Evolutionary conservation across 768 basidiomycete genomes (phyloP), one percentile per base, ranked within the genome.

Genomic region (Hypsizygus marmoreus): DNA sequence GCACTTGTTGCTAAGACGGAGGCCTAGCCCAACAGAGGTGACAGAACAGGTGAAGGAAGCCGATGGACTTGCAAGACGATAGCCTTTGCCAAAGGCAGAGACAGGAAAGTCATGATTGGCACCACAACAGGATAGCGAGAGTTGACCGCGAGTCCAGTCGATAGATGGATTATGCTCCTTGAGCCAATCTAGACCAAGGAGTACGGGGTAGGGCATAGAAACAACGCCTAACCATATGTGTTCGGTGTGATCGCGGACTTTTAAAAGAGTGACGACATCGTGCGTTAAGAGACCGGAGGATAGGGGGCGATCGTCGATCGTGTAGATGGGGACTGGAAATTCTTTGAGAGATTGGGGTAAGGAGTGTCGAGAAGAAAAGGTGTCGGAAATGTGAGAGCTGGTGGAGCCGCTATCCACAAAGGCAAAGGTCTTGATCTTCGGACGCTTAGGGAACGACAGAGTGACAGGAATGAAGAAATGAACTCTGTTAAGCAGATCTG

Each of bases 281-380:
- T 71, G 66, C 35, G 69, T 71, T 33, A 74, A 59, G 11, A 70
- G 54, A 4, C 74, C 74, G 37, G 67, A 71, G 16, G 66, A 58
- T 25, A 73, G 64, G 12, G 68, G 71, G 32, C 63, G 56, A 47
- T 72, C 55, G 44, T 73, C 68, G 22, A 72, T 62, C 1, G 67
- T 62, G 23, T 64, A 57, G 25, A 73, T 63, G 30, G 70, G 66
- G 12, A 67, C 45, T 9, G 69, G 67, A n/a, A 50, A 43, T 26
- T 60, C 45, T 56, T 67, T 67, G 2, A 48, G 37, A 49, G 55
- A 47, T 16, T 58, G 60, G 11, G 67, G 58, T 30, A 72, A 52
- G n/a, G 58, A 59, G 39, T 73, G 64, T 7, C 62, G 47, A 30
- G 56, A 41, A 8, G 65, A 57, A 45, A 70, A 73, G 16, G 14